Evolutionary conservation across 345 rosid genomes (phyloP), one percentile per base, ranked within the genome.

Genomic region (Microthlaspi erraticum): DNA sequence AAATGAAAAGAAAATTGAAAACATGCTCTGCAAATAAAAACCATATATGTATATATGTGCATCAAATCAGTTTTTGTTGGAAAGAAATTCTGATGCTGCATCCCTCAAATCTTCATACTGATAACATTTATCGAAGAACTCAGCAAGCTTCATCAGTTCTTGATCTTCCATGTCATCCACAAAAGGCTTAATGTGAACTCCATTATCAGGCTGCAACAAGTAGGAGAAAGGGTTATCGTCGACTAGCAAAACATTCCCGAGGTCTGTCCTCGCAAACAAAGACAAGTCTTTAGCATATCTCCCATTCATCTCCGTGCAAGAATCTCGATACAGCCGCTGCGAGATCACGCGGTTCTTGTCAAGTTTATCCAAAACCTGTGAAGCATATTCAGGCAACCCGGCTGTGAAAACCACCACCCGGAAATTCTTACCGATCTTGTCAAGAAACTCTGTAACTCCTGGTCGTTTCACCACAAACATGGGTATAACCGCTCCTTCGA

Each of bases 341-440:
- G 97, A 86, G 14, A 94, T 84, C 65, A 86, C 51, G 59, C 83
- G 81, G 17, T 81, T 77, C 38, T 62, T 76, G 66, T 91, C 99
- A 6, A 94, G 68, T 77, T 72, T 79, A 29, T 91, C 95, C 52
- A 94, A 77, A 50, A 91, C 84, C 73, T 83, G 76, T 0, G 96
- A 80, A 7, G 96, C 99, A 60, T 94, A 94, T 66, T 83, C 93
- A 32, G 67, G 79, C 10, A 94, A 63, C 17, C 95, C 99, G 6
- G 99, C 97, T 9, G 99, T 94, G 80, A 94, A 91, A 44, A 91
- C 82, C 55, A 80, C 99, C 66, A 91, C 79, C 75, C 85, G 89
- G 49, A 72, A 85, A 12, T 75, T 84, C 43, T 80, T 68, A 58
- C 85, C 74, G 33, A 91, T 66, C 38, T 79, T 75, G 38, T 83